Conservation (phyloP, 305 asterid genomes). For the Fraxinus sp. region DNA sequence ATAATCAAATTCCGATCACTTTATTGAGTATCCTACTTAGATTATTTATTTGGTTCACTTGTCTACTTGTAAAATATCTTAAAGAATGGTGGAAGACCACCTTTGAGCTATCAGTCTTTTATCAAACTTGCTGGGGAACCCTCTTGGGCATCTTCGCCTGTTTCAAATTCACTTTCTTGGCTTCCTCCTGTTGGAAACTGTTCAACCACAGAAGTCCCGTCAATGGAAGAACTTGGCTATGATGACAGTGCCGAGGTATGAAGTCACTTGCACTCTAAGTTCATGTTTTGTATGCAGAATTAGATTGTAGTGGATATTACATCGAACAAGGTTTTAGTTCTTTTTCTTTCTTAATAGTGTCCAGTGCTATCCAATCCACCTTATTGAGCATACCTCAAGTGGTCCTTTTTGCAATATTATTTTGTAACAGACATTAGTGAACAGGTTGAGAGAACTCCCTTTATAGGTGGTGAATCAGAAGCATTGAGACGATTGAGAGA, state of each 20-base stretch:
- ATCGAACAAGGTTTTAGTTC: neutral
- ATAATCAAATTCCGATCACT: neutral
- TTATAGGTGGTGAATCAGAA: slow-evolving; percentile 94
- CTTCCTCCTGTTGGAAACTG: slow-evolving; percentile 73
- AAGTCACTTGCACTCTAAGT: slow-evolving; percentile 2
- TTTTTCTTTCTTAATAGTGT: neutral
- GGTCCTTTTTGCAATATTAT: slow-evolving; percentile 13
- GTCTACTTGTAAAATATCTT: neutral
- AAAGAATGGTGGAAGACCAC: slow-evolving; percentile 93
- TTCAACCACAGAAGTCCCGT: slow-evolving; percentile 60
- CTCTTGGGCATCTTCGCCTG: slow-evolving; percentile 65
- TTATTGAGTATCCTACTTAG: neutral
- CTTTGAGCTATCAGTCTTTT: slow-evolving; percentile 80
- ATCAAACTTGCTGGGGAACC: slow-evolving; percentile 87
- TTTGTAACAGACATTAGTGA: slow-evolving; percentile 19
- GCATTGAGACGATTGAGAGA: slow-evolving; percentile 74
- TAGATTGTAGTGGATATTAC: neutral
- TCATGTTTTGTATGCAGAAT: neutral
- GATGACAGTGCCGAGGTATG: slow-evolving; percentile 61
- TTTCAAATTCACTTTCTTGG: slow-evolving; percentile 39
- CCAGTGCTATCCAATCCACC: neutral
- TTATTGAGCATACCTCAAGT: neutral
- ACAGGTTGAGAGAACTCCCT: slow-evolving; percentile 73
- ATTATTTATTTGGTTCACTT: slow-evolving; percentile 3
- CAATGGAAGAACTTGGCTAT: slow-evolving; percentile 74